Base-by-base conservation (phyloP, 768 basidiomycete genomes). In the Symmetrospora coprosmae region DNA sequence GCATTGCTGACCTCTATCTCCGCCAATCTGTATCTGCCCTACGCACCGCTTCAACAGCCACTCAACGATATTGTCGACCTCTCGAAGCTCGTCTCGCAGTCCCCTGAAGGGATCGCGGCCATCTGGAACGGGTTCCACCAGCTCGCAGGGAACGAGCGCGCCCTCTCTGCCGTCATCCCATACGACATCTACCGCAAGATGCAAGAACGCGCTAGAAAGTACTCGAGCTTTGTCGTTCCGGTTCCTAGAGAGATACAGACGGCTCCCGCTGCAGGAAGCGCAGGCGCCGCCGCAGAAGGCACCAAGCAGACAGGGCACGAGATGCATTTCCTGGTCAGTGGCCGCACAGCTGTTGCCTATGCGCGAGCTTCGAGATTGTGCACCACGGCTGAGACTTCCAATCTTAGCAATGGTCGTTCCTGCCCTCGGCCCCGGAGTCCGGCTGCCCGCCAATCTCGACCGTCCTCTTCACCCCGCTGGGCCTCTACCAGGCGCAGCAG, bases 391-490 rank as follows among this genome's bases (percentile, higher is more conserved):
- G 38, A 34, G 28, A n/a, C 27, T 83, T 82, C 68, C 8, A 7
- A 40, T 53, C 2, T 38, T 75, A 96, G 61, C 84, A 99, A 72
- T 97, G 94, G 92, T 77, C 78, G 37, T 85, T 92, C 71, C 83
- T 80, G 0, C 85, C 4, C 38, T 61, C 46, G 73, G 76, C 1
- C 69, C 75, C n/a, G 69, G 66, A 16, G 73, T 66, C 30, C 76
- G 75, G 4, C 39, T 43, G 31, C 30, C 60, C 66, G 7, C 65
- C 66, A 80, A 81, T 70, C 27, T 81, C 89, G 5, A 90, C 89
- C 0, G 78, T 92, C 51, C 77, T 97, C 34, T 92, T 92, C 76
- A 90, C 94, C 0, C 86, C 91, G 1, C 77, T 97, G 40, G 83
- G 85, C 66, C 92, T 96, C 74, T 99, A 87, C 79, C 92, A 94